A percentile compares a stretch with the other conserved stretches of the same genome.
Evolutionary conservation across 2,329 filamentous ascomycete species (phyloP).

Genomic region (Teratosphaeria pseudoeucalypti): DNA sequence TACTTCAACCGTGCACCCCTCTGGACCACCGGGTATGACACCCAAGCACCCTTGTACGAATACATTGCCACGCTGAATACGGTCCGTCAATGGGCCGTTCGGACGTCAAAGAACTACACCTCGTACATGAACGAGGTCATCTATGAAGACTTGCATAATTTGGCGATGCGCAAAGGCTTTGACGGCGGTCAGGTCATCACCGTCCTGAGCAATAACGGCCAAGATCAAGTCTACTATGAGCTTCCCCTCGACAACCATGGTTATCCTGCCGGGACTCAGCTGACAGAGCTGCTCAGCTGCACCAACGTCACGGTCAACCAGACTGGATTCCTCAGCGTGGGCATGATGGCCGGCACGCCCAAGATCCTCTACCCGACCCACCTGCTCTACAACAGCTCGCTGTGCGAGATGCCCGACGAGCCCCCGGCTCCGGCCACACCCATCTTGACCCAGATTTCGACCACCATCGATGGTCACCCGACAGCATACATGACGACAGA

Average conservation of each 20-base stretch:
- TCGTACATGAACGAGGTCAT: slow-evolving; percentile 33
- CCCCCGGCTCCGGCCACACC: slow-evolving; percentile 1
- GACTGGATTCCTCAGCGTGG: slow-evolving; percentile 19
- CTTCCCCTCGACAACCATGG: slow-evolving; percentile 27
- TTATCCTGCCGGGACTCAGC: slow-evolving; percentile 14
- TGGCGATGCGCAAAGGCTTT: slow-evolving; percentile 37
- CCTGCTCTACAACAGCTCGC: slow-evolving; percentile 13
- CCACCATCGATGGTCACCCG: slow-evolving; percentile 1
- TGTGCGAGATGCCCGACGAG: slow-evolving; percentile 12
- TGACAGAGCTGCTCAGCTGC: slow-evolving; percentile 28
- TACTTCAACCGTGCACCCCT: slow-evolving; percentile 29
- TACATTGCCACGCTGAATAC: slow-evolving; percentile 30
- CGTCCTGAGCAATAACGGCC: slow-evolving; percentile 34
- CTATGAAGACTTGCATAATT: slow-evolving; percentile 33
- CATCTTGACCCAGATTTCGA: not conserved
- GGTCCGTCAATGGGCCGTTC: slow-evolving; percentile 34
- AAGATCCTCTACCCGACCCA: slow-evolving; percentile 23
- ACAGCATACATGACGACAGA: not conserved
- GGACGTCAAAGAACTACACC: slow-evolving; percentile 29
- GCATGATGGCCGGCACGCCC: slow-evolving; percentile 27
- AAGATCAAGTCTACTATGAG: slow-evolving; percentile 20
- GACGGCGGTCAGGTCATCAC: slow-evolving; percentile 33
- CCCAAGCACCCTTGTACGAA: slow-evolving; percentile 30
- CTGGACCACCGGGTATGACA: slow-evolving; percentile 32
- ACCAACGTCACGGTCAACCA: slow-evolving; percentile 16